These are phyloP conservation scores for Sanghuangporus baumii DNA, from an alignment of 1,284 basidiomycete species.

Conservation along the genomic window DNA sequence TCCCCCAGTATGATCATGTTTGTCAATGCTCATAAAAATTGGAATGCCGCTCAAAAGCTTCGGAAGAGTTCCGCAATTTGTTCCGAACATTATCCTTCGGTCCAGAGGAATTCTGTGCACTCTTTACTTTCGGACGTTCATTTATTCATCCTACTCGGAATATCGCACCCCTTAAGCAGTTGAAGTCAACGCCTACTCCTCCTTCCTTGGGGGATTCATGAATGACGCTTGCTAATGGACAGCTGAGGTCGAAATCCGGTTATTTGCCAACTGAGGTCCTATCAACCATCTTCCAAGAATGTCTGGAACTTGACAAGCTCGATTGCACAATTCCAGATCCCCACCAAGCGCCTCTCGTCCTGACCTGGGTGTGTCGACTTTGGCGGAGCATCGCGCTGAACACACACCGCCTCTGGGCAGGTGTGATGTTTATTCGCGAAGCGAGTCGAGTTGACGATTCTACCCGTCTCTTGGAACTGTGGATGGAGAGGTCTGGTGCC, in stretches of 20 bases:
- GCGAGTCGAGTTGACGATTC: background rate
- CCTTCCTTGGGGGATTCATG: background rate
- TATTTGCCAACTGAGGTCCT: constrained; percentile 7
- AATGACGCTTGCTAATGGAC: constrained; percentile 4
- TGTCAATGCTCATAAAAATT: no score
- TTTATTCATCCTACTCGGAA: background rate
- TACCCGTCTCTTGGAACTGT: background rate
- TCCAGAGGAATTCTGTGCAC: no score
- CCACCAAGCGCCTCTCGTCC: background rate
- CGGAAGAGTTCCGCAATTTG: background rate
- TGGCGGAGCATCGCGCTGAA: constrained; percentile 9
- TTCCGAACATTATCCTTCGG: background rate
- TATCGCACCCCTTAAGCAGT: background rate
- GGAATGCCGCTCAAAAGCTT: no score
- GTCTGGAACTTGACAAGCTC: background rate
- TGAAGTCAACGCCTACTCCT: background rate
- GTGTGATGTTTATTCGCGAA: background rate
- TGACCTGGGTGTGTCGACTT: constrained; percentile 5
- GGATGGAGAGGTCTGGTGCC: constrained; percentile 1
- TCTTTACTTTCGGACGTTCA: background rate
- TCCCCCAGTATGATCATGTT: no score
- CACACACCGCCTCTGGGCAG: constrained; percentile 8
- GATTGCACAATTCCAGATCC: background rate
- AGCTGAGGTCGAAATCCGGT: background rate
- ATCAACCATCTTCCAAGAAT: constrained; percentile 6